Base-by-base conservation (phyloP, 768 basidiomycete genomes). In the Melanogaster broomeanus region DNA sequence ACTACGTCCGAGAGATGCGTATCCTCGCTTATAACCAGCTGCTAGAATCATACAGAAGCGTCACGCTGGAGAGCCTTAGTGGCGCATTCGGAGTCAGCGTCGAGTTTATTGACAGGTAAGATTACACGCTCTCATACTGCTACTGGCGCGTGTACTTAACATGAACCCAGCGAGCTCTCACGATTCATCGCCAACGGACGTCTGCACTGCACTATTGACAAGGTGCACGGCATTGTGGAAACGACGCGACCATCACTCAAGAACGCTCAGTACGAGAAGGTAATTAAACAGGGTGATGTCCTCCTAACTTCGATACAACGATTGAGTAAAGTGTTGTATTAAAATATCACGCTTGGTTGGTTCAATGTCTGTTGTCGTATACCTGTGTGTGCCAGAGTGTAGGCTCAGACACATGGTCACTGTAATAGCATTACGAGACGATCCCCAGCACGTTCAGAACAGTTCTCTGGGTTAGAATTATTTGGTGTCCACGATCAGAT, bases 1-100 rank as follows among this genome's bases (percentile, higher is more conserved):
- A 78, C 74, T 98, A 97, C 68, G 80, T 94, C 27, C 87, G 96
- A 51, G 96, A 98, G 70, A 93, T 98, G 91, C 86, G 97, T 30
- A 93, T 98, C 57, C 83, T 89, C 18, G 94, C 95, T 1, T 98
- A 97, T 72, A 73, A 79, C 24, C 96, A 98, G 62, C 77, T 98
- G 5, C 76, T 99, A n/a, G 92, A 98, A 67, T 85, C 82, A 10
- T 99, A 98, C 67, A 81, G 87, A 33, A 90, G 87, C 49, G 77
- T 98, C 39, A 98, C 96, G 2, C 74, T 99, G 19, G 87, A 93
- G 45, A 91, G 89, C 60, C 79, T 98, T 56, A 81, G 84, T 43
- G 72, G 78, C 1, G 92, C 94, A 19, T 98, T 98, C 56, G 96
- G 96, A 21, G 95, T 98, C 31, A 84, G 84, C 41, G 79, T 86